Evolutionary conservation across 2,329 filamentous ascomycete species (phyloP).

Genomic region (Fusarium setosum): DNA sequence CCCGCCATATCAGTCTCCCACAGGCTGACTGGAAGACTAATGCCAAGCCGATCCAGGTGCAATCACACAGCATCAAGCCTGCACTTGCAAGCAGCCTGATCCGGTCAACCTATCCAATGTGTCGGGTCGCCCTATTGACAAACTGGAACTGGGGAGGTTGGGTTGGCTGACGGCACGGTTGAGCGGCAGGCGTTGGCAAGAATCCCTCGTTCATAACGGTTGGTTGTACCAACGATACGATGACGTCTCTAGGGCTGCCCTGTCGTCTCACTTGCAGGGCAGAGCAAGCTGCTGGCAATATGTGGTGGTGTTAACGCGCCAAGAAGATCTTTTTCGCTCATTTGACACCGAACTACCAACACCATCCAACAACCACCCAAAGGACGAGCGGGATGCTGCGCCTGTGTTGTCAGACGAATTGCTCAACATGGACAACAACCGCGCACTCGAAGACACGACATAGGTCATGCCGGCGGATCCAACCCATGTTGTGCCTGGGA

Average conservation of each 20-base stretch:
- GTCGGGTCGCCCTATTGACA: neutral
- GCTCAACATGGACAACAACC: conserved; percentile 28
- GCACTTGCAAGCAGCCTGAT: neutral
- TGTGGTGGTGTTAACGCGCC: neutral
- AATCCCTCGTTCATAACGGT: neutral
- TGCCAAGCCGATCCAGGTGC: neutral
- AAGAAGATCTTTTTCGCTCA: neutral
- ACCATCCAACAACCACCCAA: neutral
- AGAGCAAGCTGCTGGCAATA: neutral
- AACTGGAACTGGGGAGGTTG: neutral
- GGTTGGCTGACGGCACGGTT: conserved; percentile 1
- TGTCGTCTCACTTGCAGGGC: neutral
- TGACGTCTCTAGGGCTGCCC: neutral
- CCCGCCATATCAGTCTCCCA: conserved; percentile 16
- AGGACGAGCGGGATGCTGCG: conserved; percentile 22
- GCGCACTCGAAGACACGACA: conserved; percentile 20
- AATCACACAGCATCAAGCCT: too few species aligned
- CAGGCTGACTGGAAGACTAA: neutral
- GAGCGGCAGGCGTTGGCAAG: neutral
- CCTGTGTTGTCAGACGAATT: conserved; percentile 17
- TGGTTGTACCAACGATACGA: neutral
- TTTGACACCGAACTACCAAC: neutral
- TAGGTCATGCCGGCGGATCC: conserved; percentile 23
- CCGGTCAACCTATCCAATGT: conserved; percentile 9
- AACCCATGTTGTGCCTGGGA: conserved; percentile 21